Evolutionary conservation across 1,139 yeast genomes (phyloP).

Genomic region (Pneumocystis sp.): DNA sequence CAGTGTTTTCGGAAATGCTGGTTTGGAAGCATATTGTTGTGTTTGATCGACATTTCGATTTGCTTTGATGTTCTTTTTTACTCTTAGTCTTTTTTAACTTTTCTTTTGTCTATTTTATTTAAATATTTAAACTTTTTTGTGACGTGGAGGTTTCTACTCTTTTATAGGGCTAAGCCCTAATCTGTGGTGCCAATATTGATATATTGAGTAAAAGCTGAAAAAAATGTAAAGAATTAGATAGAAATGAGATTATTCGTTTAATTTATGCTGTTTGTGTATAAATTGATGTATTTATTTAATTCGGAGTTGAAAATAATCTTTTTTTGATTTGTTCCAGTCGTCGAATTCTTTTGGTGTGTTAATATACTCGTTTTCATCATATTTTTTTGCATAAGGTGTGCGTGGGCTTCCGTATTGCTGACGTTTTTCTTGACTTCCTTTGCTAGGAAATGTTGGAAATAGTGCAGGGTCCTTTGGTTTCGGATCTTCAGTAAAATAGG

Average conservation of each 20-base stretch:
- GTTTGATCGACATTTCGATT: slow-evolving; percentile 10
- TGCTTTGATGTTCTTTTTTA: background rate
- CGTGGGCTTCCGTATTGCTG: background rate
- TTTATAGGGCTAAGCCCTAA: background rate
- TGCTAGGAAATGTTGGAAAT: slow-evolving; percentile 18
- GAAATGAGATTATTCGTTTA: background rate
- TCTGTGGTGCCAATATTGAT: too few relatives aligned
- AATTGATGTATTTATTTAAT: background rate
- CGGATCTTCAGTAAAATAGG: slow-evolving; percentile 56
- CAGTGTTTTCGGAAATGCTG: slow-evolving; percentile 98
- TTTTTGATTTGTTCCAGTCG: background rate
- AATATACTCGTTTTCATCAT: background rate
- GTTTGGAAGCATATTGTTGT: slow-evolving; percentile 32
- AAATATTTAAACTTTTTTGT: background rate
- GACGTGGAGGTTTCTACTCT: background rate
- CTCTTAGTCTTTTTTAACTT: too few relatives aligned
- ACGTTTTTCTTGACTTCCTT: background rate
- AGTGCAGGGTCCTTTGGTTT: slow-evolving; percentile 14
- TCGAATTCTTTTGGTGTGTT: background rate
- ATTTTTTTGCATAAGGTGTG: background rate
- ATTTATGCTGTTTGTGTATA: background rate
- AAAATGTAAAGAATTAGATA: background rate
- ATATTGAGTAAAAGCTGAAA: background rate
- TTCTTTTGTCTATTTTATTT: background rate
- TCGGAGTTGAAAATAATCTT: background rate